These are phyloP conservation scores for Lolium rigidum DNA, from an alignment of 176 grass and related monocot genomes.

Conservation along the genomic window DNA sequence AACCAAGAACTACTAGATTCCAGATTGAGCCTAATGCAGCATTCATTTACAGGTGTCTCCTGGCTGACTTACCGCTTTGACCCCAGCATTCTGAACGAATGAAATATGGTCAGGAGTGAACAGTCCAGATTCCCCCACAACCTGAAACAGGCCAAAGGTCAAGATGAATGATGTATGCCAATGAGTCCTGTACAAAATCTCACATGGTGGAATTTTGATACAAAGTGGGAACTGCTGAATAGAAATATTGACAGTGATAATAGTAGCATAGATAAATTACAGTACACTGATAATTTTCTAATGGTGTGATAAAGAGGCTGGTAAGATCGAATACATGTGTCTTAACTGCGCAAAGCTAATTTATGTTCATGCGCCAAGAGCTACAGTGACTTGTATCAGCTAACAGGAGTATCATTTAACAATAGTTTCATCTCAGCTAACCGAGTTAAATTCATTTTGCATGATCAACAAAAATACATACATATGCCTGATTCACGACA, in stretches of 20 bases:
- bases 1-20: background rate
- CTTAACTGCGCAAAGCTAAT: background rate
- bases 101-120: constrained; percentile 80
- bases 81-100: constrained; percentile 85
- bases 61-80: constrained; percentile 70
- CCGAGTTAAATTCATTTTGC: background rate
- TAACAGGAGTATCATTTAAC: background rate
- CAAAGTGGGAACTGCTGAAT: background rate
- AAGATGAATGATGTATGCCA: constrained; percentile 23
- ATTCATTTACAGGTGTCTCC: background rate
- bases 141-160: constrained; percentile 49
- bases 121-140: constrained; percentile 88
- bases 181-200: background rate
- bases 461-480: background rate
- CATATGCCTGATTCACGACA: background rate
- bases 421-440: background rate
- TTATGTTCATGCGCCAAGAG: background rate
- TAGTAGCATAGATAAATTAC: background rate
- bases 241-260: background rate
- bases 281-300: background rate
- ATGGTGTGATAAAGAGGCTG: background rate
- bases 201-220: background rate
- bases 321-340: background rate
- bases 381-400: background rate
- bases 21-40: background rate